These are phyloP conservation scores for Cucurbitaria berberidis DNA, from an alignment of 2,329 filamentous ascomycete genomes.

Conservation along the genomic window DNA sequence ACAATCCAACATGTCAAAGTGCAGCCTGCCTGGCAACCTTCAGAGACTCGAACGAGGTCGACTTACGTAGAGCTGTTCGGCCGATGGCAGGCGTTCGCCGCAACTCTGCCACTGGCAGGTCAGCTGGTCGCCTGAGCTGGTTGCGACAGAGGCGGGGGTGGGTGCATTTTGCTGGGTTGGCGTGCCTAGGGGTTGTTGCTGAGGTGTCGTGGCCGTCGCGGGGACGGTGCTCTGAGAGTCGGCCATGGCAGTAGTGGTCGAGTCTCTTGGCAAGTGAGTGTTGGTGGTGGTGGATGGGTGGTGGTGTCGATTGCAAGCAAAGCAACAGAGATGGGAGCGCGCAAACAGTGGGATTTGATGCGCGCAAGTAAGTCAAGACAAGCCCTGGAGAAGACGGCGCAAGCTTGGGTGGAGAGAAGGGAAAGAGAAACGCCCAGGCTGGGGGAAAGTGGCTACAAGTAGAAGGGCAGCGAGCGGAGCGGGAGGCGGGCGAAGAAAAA, in stretches of 20 bases:
- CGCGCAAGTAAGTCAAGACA: constrained; percentile 4
- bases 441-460: constrained; percentile 3
- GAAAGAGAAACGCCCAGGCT: constrained; percentile 10
- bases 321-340: not conserved
- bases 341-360: not conserved
- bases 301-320: not conserved
- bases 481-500: constrained; percentile 9
- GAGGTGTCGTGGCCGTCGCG: constrained; percentile 34
- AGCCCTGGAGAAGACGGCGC: constrained; percentile 1
- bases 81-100: constrained; percentile 63
- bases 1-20: not conserved
- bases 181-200: constrained; percentile 42
- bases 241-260: constrained; percentile 13
- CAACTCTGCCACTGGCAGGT: constrained; percentile 69
- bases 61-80: constrained; percentile 68
- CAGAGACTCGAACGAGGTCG: not conserved
- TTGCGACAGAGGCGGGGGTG: constrained; percentile 37
- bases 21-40: not conserved
- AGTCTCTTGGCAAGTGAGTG: constrained; percentile 14
- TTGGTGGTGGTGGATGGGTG: not conserved
- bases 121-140: constrained; percentile 51
- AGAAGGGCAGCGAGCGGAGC: constrained; percentile 5
- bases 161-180: constrained; percentile 43
- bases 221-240: constrained; percentile 29
- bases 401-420: constrained; percentile 13